Evolutionary conservation across 2,329 filamentous ascomycete species (phyloP), one percentile per base, ranked within the genome.

Genomic region (Botrytis medusae): DNA sequence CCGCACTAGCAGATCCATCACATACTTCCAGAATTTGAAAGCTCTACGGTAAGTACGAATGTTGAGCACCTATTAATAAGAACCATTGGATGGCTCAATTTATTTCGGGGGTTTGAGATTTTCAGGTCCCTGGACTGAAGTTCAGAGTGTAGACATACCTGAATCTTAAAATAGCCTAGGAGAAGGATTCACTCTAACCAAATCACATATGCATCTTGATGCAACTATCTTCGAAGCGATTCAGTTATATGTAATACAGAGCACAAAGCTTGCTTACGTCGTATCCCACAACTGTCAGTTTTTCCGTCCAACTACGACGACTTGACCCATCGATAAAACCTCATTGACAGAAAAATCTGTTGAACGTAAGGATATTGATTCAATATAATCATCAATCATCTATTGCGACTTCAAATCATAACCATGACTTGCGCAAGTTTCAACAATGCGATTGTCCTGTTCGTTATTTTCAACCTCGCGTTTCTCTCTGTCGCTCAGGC

Each of bases 21-120:
- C 25, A 54, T 5, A 0, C 25, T 5, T 54, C 4, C 12, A 54
- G 5, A 1, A n/a, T 7, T 54, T 0, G 1, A 54, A n/a, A 5
- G 12, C 48, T 54, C 0, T 16, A n/a, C 1, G 25, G 48, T n/a
- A 54, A n/a, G 5, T 14, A 6, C 4, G 4, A n/a, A 51, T 4
- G 0, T 0, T 51, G 4, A 51, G 48, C 10, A n/a, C 4, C 2
- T 51, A 51, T 51, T 18, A 1, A 18, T 18, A 1, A 18, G 5
- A 6, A 7, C 2, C 2, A 54, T 18, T 8, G 14, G 1, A 54
- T 54, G 25, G n/a, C 5, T 8, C 14, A 8, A 29, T 2, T 51
- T 54, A 5, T 16, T 54, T 54, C 2, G 10, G 51, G 12, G 2
- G 22, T 14, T 12, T n/a, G 4, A 29, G 18, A 8, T 12, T 29